phyloP scores from a whole-genome alignment of 2,329 filamentous ascomycete genomes.

The Akanthomyces uredinophilus region DNA sequence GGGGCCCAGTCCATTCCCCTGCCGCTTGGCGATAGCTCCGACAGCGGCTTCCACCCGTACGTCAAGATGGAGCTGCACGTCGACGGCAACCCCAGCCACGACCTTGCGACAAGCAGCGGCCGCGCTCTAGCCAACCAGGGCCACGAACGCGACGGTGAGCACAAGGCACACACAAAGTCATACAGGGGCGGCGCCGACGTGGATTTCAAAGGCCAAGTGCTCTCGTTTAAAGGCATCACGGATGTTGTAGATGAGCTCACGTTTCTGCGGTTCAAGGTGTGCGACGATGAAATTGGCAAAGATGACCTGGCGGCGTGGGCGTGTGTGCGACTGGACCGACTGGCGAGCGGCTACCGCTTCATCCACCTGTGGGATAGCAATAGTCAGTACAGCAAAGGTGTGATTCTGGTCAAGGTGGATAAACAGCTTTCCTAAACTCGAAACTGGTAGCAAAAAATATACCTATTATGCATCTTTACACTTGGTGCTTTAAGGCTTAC shows the following conservation, averaged over 20 bases:
- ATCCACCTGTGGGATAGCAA: constrained; percentile 68
- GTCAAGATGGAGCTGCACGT: constrained; percentile 81
- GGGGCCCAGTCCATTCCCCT: constrained; percentile 73
- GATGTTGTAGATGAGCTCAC: constrained; percentile 63
- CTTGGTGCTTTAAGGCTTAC: background rate
- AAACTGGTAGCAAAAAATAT: background rate
- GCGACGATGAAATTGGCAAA: constrained; percentile 75
- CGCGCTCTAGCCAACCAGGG: constrained; percentile 32
- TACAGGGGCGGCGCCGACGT: constrained; percentile 54
- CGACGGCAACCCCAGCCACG: constrained; percentile 50
- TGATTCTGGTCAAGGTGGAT: constrained; percentile 67
- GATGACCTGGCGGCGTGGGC: constrained; percentile 84
- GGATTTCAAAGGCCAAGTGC: constrained; percentile 55
- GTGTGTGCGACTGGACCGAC: constrained; percentile 76
- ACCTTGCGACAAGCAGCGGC: constrained; percentile 20
- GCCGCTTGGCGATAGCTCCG: constrained; percentile 45
- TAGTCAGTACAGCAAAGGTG: constrained; percentile 60
- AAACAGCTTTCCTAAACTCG: constrained; percentile 42
- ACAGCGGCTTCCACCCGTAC: constrained; percentile 66
- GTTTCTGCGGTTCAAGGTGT: constrained; percentile 78
- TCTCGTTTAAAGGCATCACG: constrained; percentile 51
- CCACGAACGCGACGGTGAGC: constrained; percentile 39
- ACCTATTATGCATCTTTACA: background rate
- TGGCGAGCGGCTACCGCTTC: constrained; percentile 71
- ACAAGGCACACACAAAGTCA: constrained; percentile 56